Conservation (phyloP, 345 rosid species). For the Tarenaya hassleriana region DNA sequence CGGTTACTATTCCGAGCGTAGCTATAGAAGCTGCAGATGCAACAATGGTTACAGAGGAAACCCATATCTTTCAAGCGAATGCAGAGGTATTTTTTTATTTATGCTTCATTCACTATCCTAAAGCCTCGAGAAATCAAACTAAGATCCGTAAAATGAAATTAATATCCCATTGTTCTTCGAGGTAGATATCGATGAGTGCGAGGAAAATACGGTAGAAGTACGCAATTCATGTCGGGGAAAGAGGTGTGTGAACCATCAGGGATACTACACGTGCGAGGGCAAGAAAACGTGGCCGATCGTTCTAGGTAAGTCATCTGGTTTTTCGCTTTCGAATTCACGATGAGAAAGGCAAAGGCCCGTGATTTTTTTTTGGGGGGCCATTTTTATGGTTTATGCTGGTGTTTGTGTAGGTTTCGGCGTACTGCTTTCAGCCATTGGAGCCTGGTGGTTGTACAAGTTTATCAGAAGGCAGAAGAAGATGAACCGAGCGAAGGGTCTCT, state of each 20-base stretch:
- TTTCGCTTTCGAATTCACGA: not conserved
- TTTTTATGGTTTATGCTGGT: constrained; percentile 3
- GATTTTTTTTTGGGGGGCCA: not conserved
- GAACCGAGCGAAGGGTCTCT: constrained; percentile 5
- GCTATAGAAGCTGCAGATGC: constrained; percentile 28
- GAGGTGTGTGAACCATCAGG: constrained; percentile 1
- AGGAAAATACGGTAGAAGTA: no score
- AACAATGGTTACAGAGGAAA: constrained; percentile 31
- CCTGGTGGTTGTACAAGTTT: constrained; percentile 1
- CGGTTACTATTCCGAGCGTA: constrained; percentile 14
- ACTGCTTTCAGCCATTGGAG: constrained; percentile 5
- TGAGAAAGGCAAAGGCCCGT: not conserved
- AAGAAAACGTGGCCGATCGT: not conserved
- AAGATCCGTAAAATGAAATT: no score
- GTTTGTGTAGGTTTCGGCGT: constrained; percentile 16
- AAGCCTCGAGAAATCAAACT: no score
- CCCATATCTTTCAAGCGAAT: constrained; percentile 27
- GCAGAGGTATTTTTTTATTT: constrained; percentile 26
- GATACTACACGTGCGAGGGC: not conserved
- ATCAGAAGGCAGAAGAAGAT: constrained; percentile 11
- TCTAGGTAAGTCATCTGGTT: constrained; percentile 8
- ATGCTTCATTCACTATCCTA: not conserved
- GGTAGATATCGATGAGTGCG: constrained; percentile 25
- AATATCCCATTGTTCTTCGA: not conserved
- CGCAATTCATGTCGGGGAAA: constrained; percentile 14